Conservation (phyloP, 1,284 basidiomycete genomes). For the Ceratobasidium sp. region DNA sequence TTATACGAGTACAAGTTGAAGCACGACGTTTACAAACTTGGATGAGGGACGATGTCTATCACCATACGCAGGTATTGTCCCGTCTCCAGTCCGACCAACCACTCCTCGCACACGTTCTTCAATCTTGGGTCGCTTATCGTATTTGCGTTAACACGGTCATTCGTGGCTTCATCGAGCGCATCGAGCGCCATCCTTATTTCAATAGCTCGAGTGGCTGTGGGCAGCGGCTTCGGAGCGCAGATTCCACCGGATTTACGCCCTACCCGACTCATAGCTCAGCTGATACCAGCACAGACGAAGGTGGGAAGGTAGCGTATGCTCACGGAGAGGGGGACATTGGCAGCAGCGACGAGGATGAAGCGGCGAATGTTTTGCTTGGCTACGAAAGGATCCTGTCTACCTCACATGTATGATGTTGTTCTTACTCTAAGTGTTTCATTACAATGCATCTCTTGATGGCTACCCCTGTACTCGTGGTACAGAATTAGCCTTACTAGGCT, state of each 20-base stretch:
- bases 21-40: slow-evolving; percentile 6
- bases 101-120: not conserved
- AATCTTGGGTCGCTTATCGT: not conserved
- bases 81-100: not conserved
- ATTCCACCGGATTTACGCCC: not conserved
- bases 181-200: not conserved
- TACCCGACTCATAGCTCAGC: not conserved
- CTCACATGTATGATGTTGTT: too few relatives aligned
- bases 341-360: not conserved
- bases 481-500: too few relatives aligned
- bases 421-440: too few relatives aligned
- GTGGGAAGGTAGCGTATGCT: not conserved
- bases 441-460: too few relatives aligned
- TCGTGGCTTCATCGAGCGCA: not conserved
- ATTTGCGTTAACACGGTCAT: not conserved
- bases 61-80: not conserved
- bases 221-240: not conserved
- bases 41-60: slow-evolving; percentile 13
- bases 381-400: too few relatives aligned
- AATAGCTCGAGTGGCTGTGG: not conserved
- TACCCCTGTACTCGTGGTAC: too few relatives aligned
- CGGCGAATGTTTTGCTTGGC: too few relatives aligned
- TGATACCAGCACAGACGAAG: too few relatives aligned
- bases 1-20: slow-evolving; percentile 27
- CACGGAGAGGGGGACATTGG: too few relatives aligned